Percentiles rank a stretch among this genome's conserved stretches.
phyloP scores from a whole-genome alignment of 1,284 basidiomycete species.

The Blastosporella zonata region DNA sequence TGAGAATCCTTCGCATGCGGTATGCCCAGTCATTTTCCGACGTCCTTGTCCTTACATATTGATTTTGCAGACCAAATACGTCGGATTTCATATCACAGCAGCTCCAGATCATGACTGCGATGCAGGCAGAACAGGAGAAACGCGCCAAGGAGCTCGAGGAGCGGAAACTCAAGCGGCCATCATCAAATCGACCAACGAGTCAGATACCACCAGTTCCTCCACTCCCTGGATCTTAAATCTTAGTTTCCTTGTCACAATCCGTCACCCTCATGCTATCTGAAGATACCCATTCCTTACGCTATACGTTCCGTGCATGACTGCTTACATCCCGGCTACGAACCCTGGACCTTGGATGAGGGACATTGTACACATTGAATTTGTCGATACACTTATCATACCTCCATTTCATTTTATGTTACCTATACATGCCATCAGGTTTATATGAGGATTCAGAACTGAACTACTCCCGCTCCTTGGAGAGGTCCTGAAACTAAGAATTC shows the following conservation, averaged over 20 bases:
- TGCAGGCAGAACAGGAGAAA: slow-evolving; percentile 74
- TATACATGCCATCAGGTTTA: background rate
- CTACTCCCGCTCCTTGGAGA: too few relatives aligned
- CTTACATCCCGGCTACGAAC: slow-evolving; percentile 11
- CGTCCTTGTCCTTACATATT: slow-evolving; percentile 6
- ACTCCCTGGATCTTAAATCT: slow-evolving; percentile 14
- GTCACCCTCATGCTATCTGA: slow-evolving; percentile 11
- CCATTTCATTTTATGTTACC: background rate
- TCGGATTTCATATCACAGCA: slow-evolving; percentile 90
- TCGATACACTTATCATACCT: slow-evolving; percentile 8
- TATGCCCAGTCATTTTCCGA: slow-evolving; percentile 33
- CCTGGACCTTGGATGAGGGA: slow-evolving; percentile 14
- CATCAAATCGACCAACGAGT: slow-evolving; percentile 17
- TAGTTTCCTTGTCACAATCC: background rate
- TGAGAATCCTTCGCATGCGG: slow-evolving; percentile 93
- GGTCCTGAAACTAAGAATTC: too few relatives aligned
- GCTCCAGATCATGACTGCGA: slow-evolving; percentile 69
- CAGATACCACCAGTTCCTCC: slow-evolving; percentile 26
- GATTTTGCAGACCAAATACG: slow-evolving; percentile 63
- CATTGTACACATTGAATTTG: slow-evolving; percentile 19
- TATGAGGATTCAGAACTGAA: too few relatives aligned
- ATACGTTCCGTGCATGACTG: slow-evolving; percentile 3
- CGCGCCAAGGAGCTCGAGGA: slow-evolving; percentile 55
- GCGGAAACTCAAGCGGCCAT: slow-evolving; percentile 47
- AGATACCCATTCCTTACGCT: slow-evolving; percentile 9